phyloP scores from a whole-genome alignment of 2,329 filamentous ascomycete genomes.

The Cordyceps tenuipes region DNA sequence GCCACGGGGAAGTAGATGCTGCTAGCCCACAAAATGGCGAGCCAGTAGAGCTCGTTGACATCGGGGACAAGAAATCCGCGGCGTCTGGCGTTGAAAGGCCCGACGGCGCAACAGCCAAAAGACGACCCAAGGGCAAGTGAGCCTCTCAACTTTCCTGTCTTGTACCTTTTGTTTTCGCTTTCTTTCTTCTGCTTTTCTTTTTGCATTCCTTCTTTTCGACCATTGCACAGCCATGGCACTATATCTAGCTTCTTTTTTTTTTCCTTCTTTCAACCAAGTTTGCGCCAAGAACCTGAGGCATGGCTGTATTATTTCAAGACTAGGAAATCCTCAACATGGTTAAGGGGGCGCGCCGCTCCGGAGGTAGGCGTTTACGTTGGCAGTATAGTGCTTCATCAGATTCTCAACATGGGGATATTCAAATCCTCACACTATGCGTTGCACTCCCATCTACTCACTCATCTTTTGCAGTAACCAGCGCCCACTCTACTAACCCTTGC shows the following conservation, averaged over 20 bases:
- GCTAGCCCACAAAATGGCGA: constrained; percentile 14
- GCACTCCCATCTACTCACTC: no score
- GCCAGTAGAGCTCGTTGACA: constrained; percentile 1
- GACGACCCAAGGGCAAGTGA: constrained; percentile 19
- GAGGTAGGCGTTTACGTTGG: no score
- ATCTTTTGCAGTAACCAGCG: no score
- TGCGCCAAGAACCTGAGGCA: no score
- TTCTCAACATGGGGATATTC: no score
- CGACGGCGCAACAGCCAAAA: constrained; percentile 18
- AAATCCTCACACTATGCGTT: no score
- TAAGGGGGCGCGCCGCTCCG: no score
- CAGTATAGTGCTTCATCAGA: no score
- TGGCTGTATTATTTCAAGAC: no score
- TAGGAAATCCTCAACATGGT: no score
- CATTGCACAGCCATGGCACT: not conserved
- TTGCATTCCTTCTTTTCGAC: not conserved
- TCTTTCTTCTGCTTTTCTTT: not conserved
- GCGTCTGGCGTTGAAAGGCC: constrained; percentile 14
- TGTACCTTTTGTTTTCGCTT: not conserved
- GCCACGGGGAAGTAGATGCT: not conserved
- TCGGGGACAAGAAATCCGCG: not conserved
- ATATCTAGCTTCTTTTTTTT: not conserved
- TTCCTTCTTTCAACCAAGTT: no score
- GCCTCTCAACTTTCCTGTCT: not conserved
- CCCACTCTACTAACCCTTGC: not conserved